Evolutionary conservation across 495 filamentous ascomycete genomes (phyloP).

Genomic region (Lichenothelia convexa): DNA sequence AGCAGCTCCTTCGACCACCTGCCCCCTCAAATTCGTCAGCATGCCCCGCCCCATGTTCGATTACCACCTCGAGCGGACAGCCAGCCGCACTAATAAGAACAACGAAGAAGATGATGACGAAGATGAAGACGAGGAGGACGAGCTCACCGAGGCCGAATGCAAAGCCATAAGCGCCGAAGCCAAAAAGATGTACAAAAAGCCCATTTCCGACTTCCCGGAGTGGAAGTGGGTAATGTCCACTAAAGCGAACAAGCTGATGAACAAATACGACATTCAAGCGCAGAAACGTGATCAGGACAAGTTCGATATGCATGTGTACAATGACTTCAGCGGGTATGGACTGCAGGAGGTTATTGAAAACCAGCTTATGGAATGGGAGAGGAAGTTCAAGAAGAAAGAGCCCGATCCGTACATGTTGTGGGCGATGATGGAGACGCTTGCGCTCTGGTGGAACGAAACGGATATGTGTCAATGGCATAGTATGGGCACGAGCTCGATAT

Average conservation of each 20-base stretch:
- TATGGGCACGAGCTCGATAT: not conserved
- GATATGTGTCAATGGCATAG: not conserved
- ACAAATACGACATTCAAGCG: constrained; percentile 1
- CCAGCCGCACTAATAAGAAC: not conserved
- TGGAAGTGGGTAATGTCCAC: constrained; percentile 1
- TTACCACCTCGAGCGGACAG: not conserved
- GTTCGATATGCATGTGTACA: constrained; percentile 7
- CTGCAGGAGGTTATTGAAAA: constrained; percentile 6
- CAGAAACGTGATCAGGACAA: constrained; percentile 1
- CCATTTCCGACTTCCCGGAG: constrained; percentile 2
- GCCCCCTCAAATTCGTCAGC: not conserved
- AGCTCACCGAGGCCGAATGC: not conserved
- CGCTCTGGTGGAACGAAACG: not conserved
- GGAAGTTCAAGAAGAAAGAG: constrained; percentile 1
- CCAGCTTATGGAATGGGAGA: not conserved
- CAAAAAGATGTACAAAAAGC: not conserved
- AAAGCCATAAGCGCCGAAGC: not conserved
- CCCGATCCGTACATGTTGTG: constrained; percentile 1
- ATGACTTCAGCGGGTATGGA: constrained; percentile 7
- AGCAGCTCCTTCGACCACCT: too few species aligned
- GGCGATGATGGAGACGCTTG: constrained; percentile 1
- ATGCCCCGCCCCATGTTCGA: not conserved
- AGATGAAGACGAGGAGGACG: too few species aligned
- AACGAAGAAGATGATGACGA: constrained; percentile 1
- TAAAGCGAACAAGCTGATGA: not conserved